These are phyloP conservation scores for Pythium monospermum DNA, from an alignment of 352 stramenopile species.

Conservation along the genomic window DNA sequence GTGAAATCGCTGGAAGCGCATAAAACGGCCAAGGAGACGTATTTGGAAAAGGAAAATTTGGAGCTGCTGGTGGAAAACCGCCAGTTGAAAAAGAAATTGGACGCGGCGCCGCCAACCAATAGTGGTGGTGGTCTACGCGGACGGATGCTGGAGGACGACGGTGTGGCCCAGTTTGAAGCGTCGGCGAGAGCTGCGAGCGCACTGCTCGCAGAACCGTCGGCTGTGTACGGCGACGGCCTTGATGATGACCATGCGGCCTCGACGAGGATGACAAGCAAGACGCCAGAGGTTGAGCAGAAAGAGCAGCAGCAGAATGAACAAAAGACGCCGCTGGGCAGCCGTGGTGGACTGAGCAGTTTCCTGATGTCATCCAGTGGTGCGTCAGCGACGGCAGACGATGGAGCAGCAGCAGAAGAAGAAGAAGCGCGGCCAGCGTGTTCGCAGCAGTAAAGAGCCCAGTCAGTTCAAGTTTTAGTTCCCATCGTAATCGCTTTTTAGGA, in stretches of 20 bases:
- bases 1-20: slow-evolving; percentile 24
- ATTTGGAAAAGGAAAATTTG: slow-evolving; percentile 65
- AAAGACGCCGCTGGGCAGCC: background rate
- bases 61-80: slow-evolving; percentile 59
- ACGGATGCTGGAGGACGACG: slow-evolving; percentile 8
- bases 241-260: background rate
- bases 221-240: background rate
- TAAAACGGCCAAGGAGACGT: slow-evolving; percentile 36
- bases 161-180: slow-evolving; percentile 15
- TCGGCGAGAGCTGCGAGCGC: slow-evolving; percentile 11
- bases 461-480: too few species aligned
- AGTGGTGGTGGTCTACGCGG: background rate
- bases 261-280: background rate
- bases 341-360: slow-evolving; percentile 24
- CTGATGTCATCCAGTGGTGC: slow-evolving; percentile 32
- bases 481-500: too few species aligned
- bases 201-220: slow-evolving; percentile 11
- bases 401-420: slow-evolving; percentile 25
- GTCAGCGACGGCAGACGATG: slow-evolving; percentile 15
- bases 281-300: background rate
- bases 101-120: slow-evolving; percentile 3
- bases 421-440: slow-evolving; percentile 31
- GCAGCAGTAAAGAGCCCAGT: background rate
- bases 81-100: slow-evolving; percentile 46
- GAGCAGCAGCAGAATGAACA: background rate